Evolutionary conservation across 139 green algal genomes (phyloP).

Genomic region (Micractinium sp.): DNA sequence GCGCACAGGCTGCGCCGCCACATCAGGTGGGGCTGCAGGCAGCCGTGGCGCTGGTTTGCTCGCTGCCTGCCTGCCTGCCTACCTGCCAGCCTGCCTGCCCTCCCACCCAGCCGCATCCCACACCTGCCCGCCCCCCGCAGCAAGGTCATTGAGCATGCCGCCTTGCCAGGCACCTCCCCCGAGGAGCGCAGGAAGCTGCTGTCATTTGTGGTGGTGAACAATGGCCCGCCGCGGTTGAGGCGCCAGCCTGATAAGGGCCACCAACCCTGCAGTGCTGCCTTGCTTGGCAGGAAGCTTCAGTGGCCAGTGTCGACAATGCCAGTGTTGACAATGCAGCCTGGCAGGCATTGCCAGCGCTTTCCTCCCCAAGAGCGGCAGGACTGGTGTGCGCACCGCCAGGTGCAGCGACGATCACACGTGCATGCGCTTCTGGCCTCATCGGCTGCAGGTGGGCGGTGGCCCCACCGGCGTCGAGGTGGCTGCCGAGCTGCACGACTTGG

Average conservation of each 20-base stretch:
- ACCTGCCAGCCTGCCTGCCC: neutral
- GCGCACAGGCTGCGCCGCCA: conserved; percentile 44
- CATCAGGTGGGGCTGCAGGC: conserved; percentile 24
- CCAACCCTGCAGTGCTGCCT: too few species aligned
- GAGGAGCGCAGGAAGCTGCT: conserved; percentile 78
- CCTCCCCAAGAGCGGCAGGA: too few species aligned
- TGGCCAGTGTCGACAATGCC: too few species aligned
- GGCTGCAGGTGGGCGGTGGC: conserved; percentile 44
- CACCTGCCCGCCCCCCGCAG: neutral
- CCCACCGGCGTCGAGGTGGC: conserved; percentile 13
- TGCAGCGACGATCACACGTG: too few species aligned
- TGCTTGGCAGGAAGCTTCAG: too few species aligned
- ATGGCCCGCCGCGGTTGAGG: too few species aligned
- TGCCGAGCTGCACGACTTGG: conserved; percentile 51
- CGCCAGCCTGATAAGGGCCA: neutral
- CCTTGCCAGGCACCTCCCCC: conserved; percentile 43
- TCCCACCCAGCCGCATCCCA: too few species aligned
- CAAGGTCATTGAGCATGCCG: conserved; percentile 59
- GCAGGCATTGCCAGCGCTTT: too few species aligned
- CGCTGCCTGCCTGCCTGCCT: neutral
- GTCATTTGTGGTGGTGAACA: conserved; percentile 76
- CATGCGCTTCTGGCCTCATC: neutral
- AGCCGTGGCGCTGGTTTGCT: neutral
- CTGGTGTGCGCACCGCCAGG: too few species aligned
- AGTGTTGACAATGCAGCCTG: too few species aligned